A percentile compares a stretch with the other conserved stretches of the same genome.
Conservation (phyloP, 306 rosid species). For the Sicyos edulis region DNA sequence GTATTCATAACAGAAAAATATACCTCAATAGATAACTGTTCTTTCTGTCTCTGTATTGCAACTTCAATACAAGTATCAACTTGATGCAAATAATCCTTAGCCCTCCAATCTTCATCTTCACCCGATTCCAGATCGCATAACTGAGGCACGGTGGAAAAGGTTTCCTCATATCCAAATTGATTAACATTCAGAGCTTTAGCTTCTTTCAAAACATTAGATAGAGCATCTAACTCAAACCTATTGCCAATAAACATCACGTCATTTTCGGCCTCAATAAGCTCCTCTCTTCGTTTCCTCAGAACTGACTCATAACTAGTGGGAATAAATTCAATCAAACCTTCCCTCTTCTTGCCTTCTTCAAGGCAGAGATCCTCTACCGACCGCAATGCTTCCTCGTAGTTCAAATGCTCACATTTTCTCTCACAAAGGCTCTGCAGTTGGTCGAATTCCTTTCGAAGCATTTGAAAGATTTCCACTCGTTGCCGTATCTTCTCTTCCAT, state of each 20-base stretch:
- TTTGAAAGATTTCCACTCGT: conserved; percentile 64
- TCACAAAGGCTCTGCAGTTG: conserved; percentile 72
- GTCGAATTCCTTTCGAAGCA: conserved; percentile 78
- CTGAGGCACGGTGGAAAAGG: conserved; percentile 45
- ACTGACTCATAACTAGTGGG: conserved; percentile 66
- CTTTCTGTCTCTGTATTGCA: conserved; percentile 43
- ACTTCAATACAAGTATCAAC: too few relatives aligned
- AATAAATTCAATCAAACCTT: conserved; percentile 47
- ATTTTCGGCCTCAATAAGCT: conserved; percentile 65
- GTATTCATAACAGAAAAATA: conserved; percentile 27
- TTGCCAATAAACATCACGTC: conserved; percentile 42
- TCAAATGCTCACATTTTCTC: conserved; percentile 65
- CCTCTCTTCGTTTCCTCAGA: conserved; percentile 67
- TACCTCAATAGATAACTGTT: conserved; percentile 76
- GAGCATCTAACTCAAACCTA: conserved; percentile 61
- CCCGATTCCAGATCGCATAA: too few relatives aligned
- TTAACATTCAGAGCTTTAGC: conserved; percentile 59
- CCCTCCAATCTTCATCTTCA: too few relatives aligned
- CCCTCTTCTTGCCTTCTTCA: conserved; percentile 79
- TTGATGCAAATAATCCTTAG: too few relatives aligned
- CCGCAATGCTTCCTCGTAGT: conserved; percentile 73
- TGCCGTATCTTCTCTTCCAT: conserved; percentile 66
- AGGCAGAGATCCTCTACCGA: conserved; percentile 77
- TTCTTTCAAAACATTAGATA: conserved; percentile 76
- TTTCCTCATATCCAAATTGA: conserved; percentile 66